Conservation (phyloP, 129 eudicot genomes). For the carrot (Daucus carota) region DNA sequence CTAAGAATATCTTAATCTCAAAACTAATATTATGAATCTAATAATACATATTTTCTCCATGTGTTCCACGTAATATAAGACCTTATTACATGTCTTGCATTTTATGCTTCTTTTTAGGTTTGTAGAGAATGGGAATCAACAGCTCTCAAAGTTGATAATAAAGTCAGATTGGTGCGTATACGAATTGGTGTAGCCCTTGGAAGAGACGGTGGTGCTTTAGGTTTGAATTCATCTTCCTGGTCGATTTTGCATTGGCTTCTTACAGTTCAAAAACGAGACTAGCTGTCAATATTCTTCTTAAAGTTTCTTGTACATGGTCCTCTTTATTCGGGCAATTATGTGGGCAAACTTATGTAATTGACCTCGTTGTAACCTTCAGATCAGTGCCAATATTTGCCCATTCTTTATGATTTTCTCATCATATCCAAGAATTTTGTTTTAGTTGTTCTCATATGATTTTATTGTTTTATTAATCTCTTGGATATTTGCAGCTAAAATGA, state of each 20-base stretch:
- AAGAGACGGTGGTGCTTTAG: constrained; percentile 98
- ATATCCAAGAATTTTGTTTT: not conserved
- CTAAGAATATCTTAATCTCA: not conserved
- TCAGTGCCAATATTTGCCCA: not conserved
- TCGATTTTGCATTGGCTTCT: not conserved
- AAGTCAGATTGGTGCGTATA: constrained; percentile 72
- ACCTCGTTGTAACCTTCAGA: not conserved
- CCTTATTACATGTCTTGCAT: constrained; percentile 5
- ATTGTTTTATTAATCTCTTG: not conserved
- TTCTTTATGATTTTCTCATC: not conserved
- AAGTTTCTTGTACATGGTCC: not conserved
- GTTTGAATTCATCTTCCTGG: constrained; percentile 25
- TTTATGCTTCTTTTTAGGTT: constrained; percentile 39
- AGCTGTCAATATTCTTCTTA: not conserved
- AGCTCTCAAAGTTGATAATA: constrained; percentile 66
- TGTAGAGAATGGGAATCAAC: constrained; percentile 96
- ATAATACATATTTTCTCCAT: not conserved
- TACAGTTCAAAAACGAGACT: not conserved
- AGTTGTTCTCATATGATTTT: not conserved
- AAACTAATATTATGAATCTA: not conserved
- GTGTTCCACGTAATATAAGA: not conserved
- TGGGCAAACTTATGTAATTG: constrained; percentile 1
- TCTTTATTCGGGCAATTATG: not conserved
- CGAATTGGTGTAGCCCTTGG: constrained; percentile 96
- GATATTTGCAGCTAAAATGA: constrained; percentile 75